These are phyloP conservation scores for Gaeumannomyces sp. DNA, from an alignment of 2,329 filamentous ascomycete species.

Conservation along the genomic window DNA sequence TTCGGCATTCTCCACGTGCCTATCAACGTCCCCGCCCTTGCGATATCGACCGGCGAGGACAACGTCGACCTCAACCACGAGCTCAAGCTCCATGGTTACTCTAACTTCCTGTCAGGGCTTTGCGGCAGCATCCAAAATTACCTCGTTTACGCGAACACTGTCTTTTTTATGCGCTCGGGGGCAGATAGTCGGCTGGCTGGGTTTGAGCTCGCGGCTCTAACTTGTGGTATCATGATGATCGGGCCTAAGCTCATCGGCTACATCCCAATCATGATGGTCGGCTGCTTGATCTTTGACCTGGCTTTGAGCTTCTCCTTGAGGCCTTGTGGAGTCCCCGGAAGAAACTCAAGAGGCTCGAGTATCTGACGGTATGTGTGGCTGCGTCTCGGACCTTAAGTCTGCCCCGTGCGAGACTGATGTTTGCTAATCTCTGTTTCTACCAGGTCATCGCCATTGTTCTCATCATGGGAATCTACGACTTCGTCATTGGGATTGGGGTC, in stretches of 20 bases:
- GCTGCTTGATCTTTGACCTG: constrained; percentile 92
- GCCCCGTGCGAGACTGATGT: neutral
- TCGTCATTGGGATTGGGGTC: constrained; percentile 87
- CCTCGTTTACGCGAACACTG: constrained; percentile 92
- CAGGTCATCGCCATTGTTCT: constrained; percentile 79
- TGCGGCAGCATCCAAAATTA: constrained; percentile 93
- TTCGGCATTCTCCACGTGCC: constrained; percentile 96
- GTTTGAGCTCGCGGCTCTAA: constrained; percentile 73
- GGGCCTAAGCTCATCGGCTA: constrained; percentile 86
- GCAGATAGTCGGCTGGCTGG: constrained; percentile 83
- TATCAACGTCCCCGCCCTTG: constrained; percentile 93
- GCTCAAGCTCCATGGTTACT: constrained; percentile 85
- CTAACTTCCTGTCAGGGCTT: constrained; percentile 83
- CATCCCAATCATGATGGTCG: constrained; percentile 96
- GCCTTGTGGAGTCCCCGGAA: constrained; percentile 84
- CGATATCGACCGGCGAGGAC: constrained; percentile 85
- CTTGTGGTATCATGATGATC: constrained; percentile 73
- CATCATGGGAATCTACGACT: constrained; percentile 95
- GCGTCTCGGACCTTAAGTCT: neutral
- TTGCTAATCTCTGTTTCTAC: neutral
- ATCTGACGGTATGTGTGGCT: constrained; percentile 60
- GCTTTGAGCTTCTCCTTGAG: constrained; percentile 85
- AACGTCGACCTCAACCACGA: constrained; percentile 88
- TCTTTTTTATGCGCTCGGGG: constrained; percentile 93
- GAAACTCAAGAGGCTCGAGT: constrained; percentile 81